Evolutionary conservation across 2,329 filamentous ascomycete genomes (phyloP).

Genomic region (Xylariaceae sp.): DNA sequence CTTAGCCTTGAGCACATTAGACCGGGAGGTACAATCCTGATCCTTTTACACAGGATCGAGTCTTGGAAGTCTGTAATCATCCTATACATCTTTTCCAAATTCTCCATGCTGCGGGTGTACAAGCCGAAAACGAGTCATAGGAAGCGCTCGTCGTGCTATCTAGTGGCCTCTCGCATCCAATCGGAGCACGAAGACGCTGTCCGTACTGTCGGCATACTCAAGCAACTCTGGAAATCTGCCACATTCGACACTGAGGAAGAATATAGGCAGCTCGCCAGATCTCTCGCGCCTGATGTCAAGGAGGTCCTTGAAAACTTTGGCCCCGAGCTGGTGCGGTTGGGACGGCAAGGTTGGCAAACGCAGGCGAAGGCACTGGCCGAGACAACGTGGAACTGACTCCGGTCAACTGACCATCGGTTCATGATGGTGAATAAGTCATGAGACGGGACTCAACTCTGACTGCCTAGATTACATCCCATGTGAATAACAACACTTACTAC

Average conservation of each 20-base stretch:
- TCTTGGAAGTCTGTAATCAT: conserved; percentile 36
- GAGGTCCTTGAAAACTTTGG: conserved; percentile 36
- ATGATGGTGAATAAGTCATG: neutral
- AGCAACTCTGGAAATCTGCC: conserved; percentile 36
- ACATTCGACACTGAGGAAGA: conserved; percentile 38
- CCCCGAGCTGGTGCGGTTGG: conserved; percentile 30
- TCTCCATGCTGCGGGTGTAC: conserved; percentile 40
- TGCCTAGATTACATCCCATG: too few species aligned
- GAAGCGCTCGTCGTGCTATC: conserved; percentile 49
- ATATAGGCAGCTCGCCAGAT: conserved; percentile 1
- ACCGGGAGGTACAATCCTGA: conserved; percentile 46
- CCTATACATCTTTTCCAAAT: conserved; percentile 39
- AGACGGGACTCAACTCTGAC: too few species aligned
- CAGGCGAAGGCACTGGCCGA: conserved; percentile 34
- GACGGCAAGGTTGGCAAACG: conserved; percentile 34
- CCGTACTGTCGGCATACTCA: conserved; percentile 39
- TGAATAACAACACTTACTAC: too few species aligned
- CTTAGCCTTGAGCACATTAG: conserved; percentile 37
- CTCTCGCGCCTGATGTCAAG: conserved; percentile 20
- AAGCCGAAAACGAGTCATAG: conserved; percentile 42
- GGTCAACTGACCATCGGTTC: neutral
- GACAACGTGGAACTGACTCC: conserved; percentile 21
- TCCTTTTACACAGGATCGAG: conserved; percentile 49
- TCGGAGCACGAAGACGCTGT: conserved; percentile 32
- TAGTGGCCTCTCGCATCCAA: conserved; percentile 44